Evolutionary conservation across 139 green algal species (phyloP), one percentile per base, ranked within the genome.

Genomic region (Chlamydomonas asymmetrica): DNA sequence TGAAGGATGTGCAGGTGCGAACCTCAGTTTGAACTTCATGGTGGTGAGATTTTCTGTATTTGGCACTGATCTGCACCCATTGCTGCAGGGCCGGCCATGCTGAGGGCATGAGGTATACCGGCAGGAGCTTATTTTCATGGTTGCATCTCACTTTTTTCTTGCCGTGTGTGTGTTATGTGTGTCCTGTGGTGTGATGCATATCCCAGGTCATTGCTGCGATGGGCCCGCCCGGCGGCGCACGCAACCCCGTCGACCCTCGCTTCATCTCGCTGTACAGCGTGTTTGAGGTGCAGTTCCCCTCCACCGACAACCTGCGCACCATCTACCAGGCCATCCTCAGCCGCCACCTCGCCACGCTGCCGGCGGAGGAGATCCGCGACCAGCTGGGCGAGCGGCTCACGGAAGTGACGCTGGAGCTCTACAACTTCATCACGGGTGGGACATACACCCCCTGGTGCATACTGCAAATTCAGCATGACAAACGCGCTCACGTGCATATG

Each of bases 251-350:
- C 35, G 93, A 97, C 75, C 90, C 93, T 9, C 87, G 93, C 38
- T 96, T 96, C 87, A 85, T 95, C 38, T 91, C 80, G 25, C 80
- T 96, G 35, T 97, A 96, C 84, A 84, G 73, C 45, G 77, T 91
- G 5, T 97, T 94, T 80, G 91, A 95, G 82, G 92, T 97, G 59
- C 83, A 94, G 78, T 91, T 92, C 72, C 93, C 93, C 7, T 80
- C 66, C 60, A 89, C 78, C 25, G 80, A 89, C 43, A 95, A 90
- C 69, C 85, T 96, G 61, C 63, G 68, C 4, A 91, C 79, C 49
- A 97, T 97, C 65, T 97, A 92, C 81, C 83, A 93, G 57, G 77
- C 81, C 66, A 94, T 96, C 73, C 72, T 96, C 35, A 64, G n/a
- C 16, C 59, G 73, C 2, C 88, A 94, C 77, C 72, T 88, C 20